Conservation (phyloP, 208 protist genomes). For the Blechomonas ayalai region DNA sequence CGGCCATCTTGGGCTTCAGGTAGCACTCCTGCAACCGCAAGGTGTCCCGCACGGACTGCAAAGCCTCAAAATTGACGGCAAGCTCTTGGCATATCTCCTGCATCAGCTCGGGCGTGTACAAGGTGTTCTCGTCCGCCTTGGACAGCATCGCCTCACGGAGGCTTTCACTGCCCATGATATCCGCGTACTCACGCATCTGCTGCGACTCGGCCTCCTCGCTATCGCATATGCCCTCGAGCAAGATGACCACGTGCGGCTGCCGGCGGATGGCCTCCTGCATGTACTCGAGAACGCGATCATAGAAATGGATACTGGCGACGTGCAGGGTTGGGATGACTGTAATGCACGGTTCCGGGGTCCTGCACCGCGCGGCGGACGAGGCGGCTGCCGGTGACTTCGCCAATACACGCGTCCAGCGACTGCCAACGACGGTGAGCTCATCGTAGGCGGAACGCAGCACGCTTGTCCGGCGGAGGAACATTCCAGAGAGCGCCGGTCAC, state of each 20-base stretch:
- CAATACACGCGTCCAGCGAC: slow-evolving; percentile 71
- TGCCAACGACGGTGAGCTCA: slow-evolving; percentile 74
- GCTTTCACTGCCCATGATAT: slow-evolving; percentile 35
- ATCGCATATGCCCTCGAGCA: slow-evolving; percentile 88
- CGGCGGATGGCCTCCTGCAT: slow-evolving; percentile 58
- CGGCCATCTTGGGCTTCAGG: slow-evolving; percentile 84
- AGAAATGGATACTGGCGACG: slow-evolving; percentile 75
- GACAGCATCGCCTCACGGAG: slow-evolving; percentile 50
- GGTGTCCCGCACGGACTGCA: slow-evolving; percentile 28
- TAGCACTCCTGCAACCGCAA: slow-evolving; percentile 88
- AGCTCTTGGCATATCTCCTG: slow-evolving; percentile 77
- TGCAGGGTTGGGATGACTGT: slow-evolving; percentile 85
- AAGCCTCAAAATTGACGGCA: slow-evolving; percentile 48
- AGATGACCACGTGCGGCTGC: slow-evolving; percentile 56
- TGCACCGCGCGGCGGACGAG: background rate
- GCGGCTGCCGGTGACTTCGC: slow-evolving; percentile 15
- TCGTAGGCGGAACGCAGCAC: slow-evolving; percentile 47
- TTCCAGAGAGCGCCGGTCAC: no score
- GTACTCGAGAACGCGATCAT: slow-evolving; percentile 82
- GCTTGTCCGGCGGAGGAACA: slow-evolving; percentile 23
- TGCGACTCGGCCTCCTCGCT: slow-evolving; percentile 47
- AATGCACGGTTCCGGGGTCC: slow-evolving; percentile 34
- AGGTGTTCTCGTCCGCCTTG: slow-evolving; percentile 73
- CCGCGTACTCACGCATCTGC: slow-evolving; percentile 79
- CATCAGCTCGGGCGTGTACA: slow-evolving; percentile 59